These are phyloP conservation scores for Pyrenophora seminiperda DNA, from an alignment of 2,329 filamentous ascomycete genomes.

Conservation along the genomic window DNA sequence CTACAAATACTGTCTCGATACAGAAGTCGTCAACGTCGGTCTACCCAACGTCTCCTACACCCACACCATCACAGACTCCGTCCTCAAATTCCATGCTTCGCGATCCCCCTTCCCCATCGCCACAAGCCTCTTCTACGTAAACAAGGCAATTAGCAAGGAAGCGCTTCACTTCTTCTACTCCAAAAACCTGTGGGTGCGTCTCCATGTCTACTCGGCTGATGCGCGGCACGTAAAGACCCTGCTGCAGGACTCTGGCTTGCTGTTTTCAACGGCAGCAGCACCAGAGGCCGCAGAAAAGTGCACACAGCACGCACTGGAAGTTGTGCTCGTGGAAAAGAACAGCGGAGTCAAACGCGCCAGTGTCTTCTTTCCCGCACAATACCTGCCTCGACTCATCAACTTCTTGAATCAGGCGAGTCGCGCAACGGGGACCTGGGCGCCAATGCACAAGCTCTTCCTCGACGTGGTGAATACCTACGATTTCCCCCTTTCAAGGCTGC, in stretches of 20 bases:
- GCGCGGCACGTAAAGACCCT: constrained; percentile 41
- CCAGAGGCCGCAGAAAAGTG: constrained; percentile 13
- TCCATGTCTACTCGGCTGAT: constrained; percentile 33
- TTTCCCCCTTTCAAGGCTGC: constrained; percentile 30
- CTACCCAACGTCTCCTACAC: constrained; percentile 40
- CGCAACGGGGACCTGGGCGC: constrained; percentile 30
- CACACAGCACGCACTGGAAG: constrained; percentile 33
- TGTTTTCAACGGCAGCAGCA: constrained; percentile 29
- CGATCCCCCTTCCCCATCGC: constrained; percentile 34
- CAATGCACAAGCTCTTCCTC: constrained; percentile 27
- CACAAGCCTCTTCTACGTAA: constrained; percentile 35
- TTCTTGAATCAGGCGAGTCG: constrained; percentile 37
- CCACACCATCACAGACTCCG: constrained; percentile 25
- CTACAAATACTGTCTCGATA: constrained; percentile 42
- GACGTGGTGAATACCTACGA: constrained; percentile 32
- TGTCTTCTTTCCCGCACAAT: constrained; percentile 44
- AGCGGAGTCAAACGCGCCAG: constrained; percentile 32
- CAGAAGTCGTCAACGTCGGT: constrained; percentile 41
- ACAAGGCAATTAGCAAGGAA: constrained; percentile 32
- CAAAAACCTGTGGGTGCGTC: constrained; percentile 38
- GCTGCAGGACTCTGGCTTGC: constrained; percentile 39
- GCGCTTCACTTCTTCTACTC: constrained; percentile 38
- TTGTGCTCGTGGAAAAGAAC: constrained; percentile 37
- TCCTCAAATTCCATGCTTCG: constrained; percentile 37
- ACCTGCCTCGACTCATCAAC: constrained; percentile 43